phyloP scores from a whole-genome alignment of 2,329 filamentous ascomycete genomes.

The Fusarium secorum region DNA sequence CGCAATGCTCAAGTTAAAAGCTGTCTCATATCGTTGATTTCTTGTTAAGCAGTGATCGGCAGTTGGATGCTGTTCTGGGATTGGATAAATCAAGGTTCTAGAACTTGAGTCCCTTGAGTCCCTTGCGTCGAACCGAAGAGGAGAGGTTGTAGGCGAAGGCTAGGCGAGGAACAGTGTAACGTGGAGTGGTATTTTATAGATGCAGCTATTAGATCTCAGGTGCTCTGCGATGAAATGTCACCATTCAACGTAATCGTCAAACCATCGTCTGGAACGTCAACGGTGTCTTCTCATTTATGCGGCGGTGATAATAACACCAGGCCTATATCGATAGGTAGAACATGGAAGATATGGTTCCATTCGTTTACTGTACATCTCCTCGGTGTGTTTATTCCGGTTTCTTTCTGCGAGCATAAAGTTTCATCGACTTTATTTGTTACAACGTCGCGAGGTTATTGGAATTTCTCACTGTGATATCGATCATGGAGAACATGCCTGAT shows the following conservation, averaged over 20 bases:
- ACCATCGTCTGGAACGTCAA: background rate
- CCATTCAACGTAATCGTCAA: background rate
- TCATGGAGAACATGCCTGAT: background rate
- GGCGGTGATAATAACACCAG: fast-evolving
- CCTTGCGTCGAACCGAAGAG: background rate
- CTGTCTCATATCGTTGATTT: background rate
- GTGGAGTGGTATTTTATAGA: background rate
- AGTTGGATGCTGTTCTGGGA: background rate
- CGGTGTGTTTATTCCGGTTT: background rate
- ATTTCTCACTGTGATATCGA: background rate
- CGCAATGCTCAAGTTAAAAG: background rate
- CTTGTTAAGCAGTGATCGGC: background rate
- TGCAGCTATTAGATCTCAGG: background rate
- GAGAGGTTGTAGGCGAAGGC: background rate
- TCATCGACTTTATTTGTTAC: background rate
- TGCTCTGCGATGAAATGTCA: background rate
- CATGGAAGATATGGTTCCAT: background rate
- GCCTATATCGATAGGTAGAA: background rate
- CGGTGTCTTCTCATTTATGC: background rate
- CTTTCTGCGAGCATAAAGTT: background rate
- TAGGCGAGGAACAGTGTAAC: background rate
- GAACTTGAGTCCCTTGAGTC: background rate
- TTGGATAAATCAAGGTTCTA: background rate
- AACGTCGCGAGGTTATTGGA: background rate
- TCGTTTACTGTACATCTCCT: fast-evolving